phyloP scores from a whole-genome alignment of 83 land plant species.

The Picea engelmannii region DNA sequence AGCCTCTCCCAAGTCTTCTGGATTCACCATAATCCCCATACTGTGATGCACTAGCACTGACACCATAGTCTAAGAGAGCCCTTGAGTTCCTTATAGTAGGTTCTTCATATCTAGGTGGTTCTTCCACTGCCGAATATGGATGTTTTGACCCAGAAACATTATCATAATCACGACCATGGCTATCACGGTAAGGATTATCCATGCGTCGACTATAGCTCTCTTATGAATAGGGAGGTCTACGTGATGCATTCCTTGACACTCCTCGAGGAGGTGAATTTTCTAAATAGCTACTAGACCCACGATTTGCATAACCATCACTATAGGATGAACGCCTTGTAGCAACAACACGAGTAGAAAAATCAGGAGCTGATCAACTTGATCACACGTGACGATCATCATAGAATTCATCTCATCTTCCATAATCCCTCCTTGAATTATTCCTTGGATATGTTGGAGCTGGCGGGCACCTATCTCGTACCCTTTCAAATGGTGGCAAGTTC shows the following conservation, averaged over 20 bases:
- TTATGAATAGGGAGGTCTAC: conserved; percentile 60
- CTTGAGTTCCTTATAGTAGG: conserved; percentile 51
- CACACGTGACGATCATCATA: no score
- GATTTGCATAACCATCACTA: conserved; percentile 67
- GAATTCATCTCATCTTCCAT: no score
- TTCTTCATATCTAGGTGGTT: conserved; percentile 58
- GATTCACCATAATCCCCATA: conserved; percentile 60
- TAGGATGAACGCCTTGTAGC: conserved; percentile 10
- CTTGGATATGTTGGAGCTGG: no score
- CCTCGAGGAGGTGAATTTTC: conserved; percentile 37
- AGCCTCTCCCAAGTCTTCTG: conserved; percentile 53
- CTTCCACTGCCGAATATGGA: conserved; percentile 68
- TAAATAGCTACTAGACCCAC: conserved; percentile 33
- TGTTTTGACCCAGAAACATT: conserved; percentile 74
- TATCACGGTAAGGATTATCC: conserved; percentile 62
- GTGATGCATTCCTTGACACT: conserved; percentile 32
- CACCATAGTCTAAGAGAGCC: conserved; percentile 66
- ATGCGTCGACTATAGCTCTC: conserved; percentile 55
- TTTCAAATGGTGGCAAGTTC: no score
- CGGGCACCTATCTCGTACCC: no score
- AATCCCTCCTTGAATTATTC: no score
- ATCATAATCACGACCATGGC: conserved; percentile 64
- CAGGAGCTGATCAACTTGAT: no score
- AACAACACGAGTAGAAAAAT: no score
- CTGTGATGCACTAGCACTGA: conserved; percentile 35